These are phyloP conservation scores for Mucor saturninus DNA, from an alignment of 371 early-diverging fungal species.

Conservation along the genomic window DNA sequence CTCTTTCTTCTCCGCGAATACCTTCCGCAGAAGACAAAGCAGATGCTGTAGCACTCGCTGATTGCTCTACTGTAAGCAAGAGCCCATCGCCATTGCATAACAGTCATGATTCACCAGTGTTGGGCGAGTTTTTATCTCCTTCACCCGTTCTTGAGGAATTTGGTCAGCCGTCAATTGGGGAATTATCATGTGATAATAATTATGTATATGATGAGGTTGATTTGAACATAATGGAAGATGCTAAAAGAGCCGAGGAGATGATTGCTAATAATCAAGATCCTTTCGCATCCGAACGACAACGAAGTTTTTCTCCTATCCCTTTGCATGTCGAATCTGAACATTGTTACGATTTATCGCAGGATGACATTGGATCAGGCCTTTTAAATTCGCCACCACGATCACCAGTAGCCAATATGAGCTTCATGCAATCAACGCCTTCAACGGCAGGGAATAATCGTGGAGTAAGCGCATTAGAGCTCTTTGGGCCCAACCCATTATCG, in stretches of 20 bases:
- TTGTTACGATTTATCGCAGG: background rate
- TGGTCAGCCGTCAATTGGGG: too few relatives aligned
- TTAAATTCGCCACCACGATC: background rate
- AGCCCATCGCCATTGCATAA: background rate
- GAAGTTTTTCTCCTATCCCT: too few relatives aligned
- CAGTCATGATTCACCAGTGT: background rate
- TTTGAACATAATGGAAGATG: too few relatives aligned
- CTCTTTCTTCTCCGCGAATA: too few relatives aligned
- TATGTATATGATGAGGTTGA: background rate
- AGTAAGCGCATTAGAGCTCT: constrained; percentile 2
- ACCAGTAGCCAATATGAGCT: background rate
- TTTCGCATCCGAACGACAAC: too few relatives aligned
- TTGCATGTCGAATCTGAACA: too few relatives aligned
- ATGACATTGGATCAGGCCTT: background rate
- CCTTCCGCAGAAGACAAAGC: too few relatives aligned
- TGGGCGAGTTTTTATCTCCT: background rate
- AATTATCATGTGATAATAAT: background rate
- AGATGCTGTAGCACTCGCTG: background rate
- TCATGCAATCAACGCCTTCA: constrained; percentile 20
- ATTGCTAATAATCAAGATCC: too few relatives aligned
- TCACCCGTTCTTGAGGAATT: background rate
- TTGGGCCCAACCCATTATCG: constrained; percentile 13
- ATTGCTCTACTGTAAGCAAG: background rate
- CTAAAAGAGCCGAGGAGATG: too few relatives aligned
- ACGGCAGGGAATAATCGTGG: background rate